These are phyloP conservation scores for Trebouxia sp. DNA, from an alignment of 139 green algal species.

Conservation along the genomic window DNA sequence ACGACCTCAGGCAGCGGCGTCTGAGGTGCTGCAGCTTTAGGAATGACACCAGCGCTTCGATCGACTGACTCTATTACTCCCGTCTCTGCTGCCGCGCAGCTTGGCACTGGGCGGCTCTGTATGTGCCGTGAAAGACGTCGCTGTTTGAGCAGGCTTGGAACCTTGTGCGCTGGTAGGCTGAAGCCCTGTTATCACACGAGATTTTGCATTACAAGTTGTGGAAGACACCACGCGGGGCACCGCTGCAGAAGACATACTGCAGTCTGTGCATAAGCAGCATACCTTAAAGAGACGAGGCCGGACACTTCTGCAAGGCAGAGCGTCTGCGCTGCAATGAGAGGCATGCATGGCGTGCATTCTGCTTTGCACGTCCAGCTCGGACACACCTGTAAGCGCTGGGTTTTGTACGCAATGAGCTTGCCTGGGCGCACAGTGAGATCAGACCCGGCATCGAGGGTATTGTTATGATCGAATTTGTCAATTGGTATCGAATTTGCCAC, in stretches of 20 bases:
- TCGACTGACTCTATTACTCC: neutral
- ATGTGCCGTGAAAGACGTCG: neutral
- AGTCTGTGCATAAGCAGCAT: neutral
- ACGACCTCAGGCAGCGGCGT: neutral
- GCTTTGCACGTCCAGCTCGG: no score
- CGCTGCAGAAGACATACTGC: neutral
- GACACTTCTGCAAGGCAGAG: neutral
- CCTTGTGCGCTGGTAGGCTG: neutral
- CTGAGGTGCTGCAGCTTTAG: neutral
- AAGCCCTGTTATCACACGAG: neutral
- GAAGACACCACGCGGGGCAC: neutral
- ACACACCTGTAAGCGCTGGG: no score
- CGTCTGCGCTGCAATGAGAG: neutral
- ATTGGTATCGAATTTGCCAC: no score
- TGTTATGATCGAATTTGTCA: no score
- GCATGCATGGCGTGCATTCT: neutral
- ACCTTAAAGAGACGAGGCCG: constrained; percentile 7
- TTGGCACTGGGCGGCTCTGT: neutral
- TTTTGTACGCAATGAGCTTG: no score
- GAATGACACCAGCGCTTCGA: neutral
- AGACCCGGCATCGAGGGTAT: no score
- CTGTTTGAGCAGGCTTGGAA: neutral
- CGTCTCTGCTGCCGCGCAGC: neutral
- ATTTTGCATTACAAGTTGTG: neutral
- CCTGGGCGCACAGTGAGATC: no score